These are phyloP conservation scores for Solanum virginianum DNA, from an alignment of 257 asterid genomes.

Conservation along the genomic window DNA sequence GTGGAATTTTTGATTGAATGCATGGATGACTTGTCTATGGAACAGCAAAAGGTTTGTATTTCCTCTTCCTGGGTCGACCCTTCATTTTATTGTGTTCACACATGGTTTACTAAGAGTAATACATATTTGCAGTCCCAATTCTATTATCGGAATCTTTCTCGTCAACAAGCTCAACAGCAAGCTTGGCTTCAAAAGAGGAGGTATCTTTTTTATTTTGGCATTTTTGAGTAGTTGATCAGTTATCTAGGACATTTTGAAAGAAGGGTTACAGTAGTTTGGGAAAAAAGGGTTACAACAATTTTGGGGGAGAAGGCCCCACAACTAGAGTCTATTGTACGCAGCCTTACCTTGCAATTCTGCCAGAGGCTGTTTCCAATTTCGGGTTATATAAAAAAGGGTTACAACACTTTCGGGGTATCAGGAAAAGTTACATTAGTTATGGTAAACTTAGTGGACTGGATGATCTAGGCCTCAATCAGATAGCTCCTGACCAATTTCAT, in stretches of 20 bases:
- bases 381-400: too few relatives aligned
- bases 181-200: conserved; percentile 97
- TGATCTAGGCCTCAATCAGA: background rate
- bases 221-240: background rate
- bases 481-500: too few relatives aligned
- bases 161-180: conserved; percentile 95
- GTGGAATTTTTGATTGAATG: conserved; percentile 88
- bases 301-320: background rate
- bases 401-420: too few relatives aligned
- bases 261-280: background rate
- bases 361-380: background rate
- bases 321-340: too few relatives aligned
- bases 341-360: too few relatives aligned
- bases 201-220: conserved; percentile 17
- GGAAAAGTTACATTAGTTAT: too few relatives aligned
- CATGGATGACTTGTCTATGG: conserved; percentile 96
- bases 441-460: background rate
- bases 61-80: background rate
- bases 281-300: background rate
- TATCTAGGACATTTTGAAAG: background rate
- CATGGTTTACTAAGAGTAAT: background rate
- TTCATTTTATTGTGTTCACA: background rate
- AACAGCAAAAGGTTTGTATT: conserved; percentile 73
- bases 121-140: conserved; percentile 59
- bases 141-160: conserved; percentile 88